phyloP scores from a whole-genome alignment of 192 early-diverging fungal genomes.

The Coemansia sp. region DNA sequence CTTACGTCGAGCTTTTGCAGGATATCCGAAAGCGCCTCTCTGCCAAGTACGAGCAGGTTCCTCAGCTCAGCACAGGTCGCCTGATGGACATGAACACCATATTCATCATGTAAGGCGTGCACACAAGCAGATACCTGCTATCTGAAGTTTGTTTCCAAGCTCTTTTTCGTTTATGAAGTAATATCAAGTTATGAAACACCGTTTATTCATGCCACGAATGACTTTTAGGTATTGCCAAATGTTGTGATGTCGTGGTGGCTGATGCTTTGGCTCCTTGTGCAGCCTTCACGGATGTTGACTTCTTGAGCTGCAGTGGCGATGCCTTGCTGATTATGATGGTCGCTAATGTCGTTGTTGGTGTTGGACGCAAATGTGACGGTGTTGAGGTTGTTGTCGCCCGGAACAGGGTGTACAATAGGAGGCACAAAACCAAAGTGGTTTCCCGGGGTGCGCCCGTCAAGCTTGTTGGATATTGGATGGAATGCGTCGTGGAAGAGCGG shows the following conservation, averaged over 20 bases:
- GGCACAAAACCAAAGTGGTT: conserved; percentile 31
- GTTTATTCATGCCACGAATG: no score
- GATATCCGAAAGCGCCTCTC: conserved; percentile 65
- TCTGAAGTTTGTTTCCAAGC: background rate
- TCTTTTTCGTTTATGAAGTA: no score
- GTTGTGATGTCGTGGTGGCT: conserved; percentile 5
- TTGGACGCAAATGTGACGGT: background rate
- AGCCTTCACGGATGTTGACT: background rate
- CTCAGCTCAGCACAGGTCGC: conserved; percentile 74
- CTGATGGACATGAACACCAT: conserved; percentile 65
- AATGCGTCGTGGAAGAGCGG: conserved; percentile 10
- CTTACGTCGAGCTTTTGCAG: conserved; percentile 72
- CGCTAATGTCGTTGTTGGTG: background rate
- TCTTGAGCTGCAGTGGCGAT: background rate
- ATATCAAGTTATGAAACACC: no score
- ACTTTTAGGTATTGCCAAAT: background rate
- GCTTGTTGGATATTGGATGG: conserved; percentile 7
- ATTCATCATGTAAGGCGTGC: conserved; percentile 63
- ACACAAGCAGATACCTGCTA: background rate
- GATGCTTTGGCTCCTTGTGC: conserved; percentile 7
- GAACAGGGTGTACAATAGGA: conserved; percentile 1
- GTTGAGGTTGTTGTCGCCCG: background rate
- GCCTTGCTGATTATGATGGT: background rate
- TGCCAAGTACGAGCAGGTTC: conserved; percentile 69
- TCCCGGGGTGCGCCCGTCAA: conserved; percentile 26